phyloP scores from a whole-genome alignment of 345 rosid genomes.

The Bretschneidera sinensis region DNA sequence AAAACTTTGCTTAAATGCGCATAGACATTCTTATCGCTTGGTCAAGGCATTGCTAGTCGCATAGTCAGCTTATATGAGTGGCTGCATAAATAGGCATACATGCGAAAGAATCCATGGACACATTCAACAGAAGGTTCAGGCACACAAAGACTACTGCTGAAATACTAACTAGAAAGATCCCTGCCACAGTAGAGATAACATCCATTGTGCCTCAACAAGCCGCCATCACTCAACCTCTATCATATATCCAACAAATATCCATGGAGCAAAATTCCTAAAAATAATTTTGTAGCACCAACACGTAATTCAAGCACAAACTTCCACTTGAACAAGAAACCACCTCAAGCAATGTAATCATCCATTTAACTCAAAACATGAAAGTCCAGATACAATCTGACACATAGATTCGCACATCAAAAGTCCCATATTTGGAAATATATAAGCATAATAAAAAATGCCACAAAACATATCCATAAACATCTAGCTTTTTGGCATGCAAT shows the following conservation, averaged over 20 bases:
- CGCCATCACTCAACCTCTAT: not conserved
- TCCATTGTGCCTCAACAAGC: not conserved
- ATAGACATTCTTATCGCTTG: too few species aligned
- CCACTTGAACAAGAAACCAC: not conserved
- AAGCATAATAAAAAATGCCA: conserved; percentile 3
- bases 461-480: conserved; percentile 9
- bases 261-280: not conserved
- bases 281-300: not conserved
- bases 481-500: conserved; percentile 7
- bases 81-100: not conserved
- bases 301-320: not conserved
- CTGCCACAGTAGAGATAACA: not conserved
- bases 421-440: not conserved
- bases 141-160: not conserved
- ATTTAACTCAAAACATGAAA: not conserved
- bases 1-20: too few species aligned
- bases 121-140: not conserved
- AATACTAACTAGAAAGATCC: not conserved
- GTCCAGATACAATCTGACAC: not conserved
- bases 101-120: not conserved
- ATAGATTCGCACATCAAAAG: not conserved
- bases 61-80: too few species aligned
- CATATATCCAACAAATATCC: not conserved
- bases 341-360: too few species aligned
- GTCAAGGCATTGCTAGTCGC: too few species aligned